Percentiles rank a stretch among this genome's conserved stretches.
phyloP scores from a whole-genome alignment of 345 rosid genomes.

The Bruguiera parviflora region DNA sequence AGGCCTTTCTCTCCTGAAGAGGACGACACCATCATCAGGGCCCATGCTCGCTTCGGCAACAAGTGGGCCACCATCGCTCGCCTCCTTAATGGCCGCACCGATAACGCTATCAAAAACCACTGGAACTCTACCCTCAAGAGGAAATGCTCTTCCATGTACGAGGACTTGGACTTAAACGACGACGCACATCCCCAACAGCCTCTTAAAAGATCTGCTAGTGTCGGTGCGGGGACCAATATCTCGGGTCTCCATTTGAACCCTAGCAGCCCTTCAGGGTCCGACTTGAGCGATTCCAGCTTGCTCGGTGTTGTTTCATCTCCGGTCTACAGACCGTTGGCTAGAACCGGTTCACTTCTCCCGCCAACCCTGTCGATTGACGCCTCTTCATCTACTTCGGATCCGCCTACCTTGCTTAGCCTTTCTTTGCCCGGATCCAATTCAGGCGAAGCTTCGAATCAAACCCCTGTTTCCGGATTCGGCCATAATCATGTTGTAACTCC shows the following conservation, averaged over 20 bases:
- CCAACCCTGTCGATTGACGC: slow-evolving; percentile 32
- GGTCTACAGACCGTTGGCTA: slow-evolving; percentile 36
- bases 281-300: slow-evolving; percentile 61
- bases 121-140: slow-evolving; percentile 96
- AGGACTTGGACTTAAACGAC: slow-evolving; percentile 33
- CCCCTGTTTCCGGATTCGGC: slow-evolving; percentile 4
- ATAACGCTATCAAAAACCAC: slow-evolving; percentile 90
- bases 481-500: slow-evolving; percentile 20
- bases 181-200: slow-evolving; percentile 33
- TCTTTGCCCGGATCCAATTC: slow-evolving; percentile 63
- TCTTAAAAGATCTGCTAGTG: slow-evolving; percentile 61
- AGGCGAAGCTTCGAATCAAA: slow-evolving; percentile 24
- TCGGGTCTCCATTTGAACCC: slow-evolving; percentile 54
- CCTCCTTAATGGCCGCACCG: slow-evolving; percentile 84
- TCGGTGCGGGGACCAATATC: slow-evolving; percentile 39
- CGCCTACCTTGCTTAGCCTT: slow-evolving; percentile 55
- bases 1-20: slow-evolving; percentile 71
- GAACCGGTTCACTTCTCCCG: slow-evolving; percentile 37
- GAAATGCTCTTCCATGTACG: slow-evolving; percentile 49
- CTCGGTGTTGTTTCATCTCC: slow-evolving; percentile 39
- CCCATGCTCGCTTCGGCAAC: slow-evolving; percentile 85
- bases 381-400: slow-evolving; percentile 40
- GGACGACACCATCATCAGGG: slow-evolving; percentile 69
- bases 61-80: slow-evolving; percentile 97
- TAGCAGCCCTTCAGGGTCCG: slow-evolving; percentile 65